Conservation (phyloP, 768 basidiomycete species). For the Calocybe indica region DNA sequence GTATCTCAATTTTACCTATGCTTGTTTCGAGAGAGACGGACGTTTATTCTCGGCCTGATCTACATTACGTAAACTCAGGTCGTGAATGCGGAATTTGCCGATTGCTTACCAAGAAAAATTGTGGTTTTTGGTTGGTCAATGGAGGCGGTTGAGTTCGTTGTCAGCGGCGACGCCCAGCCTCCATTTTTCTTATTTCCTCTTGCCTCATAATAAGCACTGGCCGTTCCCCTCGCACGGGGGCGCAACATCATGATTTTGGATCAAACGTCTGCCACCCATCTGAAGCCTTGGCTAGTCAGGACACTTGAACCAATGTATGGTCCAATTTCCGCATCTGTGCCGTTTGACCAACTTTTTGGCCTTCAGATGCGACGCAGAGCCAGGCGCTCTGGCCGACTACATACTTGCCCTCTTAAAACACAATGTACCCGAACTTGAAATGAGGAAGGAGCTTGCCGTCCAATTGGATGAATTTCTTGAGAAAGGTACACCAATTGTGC, state of each 20-base stretch:
- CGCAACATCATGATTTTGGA: slow-evolving; percentile 56
- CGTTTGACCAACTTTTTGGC: slow-evolving; percentile 10
- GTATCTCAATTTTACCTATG: too few relatives aligned
- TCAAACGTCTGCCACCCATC: slow-evolving; percentile 51
- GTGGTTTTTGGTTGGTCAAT: too few relatives aligned
- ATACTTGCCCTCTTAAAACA: slow-evolving; percentile 91
- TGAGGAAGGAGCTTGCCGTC: slow-evolving; percentile 67
- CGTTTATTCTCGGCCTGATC: too few relatives aligned
- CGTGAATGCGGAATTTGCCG: slow-evolving; percentile 8
- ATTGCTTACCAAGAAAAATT: slow-evolving; percentile 9
- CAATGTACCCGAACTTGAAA: slow-evolving; percentile 75
- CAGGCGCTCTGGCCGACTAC: slow-evolving; percentile 89
- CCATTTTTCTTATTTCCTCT: slow-evolving; percentile 2
- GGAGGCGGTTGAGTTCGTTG: too few relatives aligned
- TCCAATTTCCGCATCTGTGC: slow-evolving; percentile 4
- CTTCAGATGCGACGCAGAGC: slow-evolving; percentile 91
- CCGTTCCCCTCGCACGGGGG: background rate
- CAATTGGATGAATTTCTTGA: slow-evolving; percentile 94
- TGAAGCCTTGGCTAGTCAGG: slow-evolving; percentile 85
- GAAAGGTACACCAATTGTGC: slow-evolving; percentile 49
- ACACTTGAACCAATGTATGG: slow-evolving; percentile 89
- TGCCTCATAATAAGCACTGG: slow-evolving; percentile 2
- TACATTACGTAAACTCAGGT: too few relatives aligned
- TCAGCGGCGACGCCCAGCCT: background rate
- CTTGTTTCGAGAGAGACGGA: too few relatives aligned